Percentiles rank a stretch among this genome's conserved stretches.
Conservation (phyloP, 1,284 basidiomycete species). For the Schizophyllum amplum region DNA sequence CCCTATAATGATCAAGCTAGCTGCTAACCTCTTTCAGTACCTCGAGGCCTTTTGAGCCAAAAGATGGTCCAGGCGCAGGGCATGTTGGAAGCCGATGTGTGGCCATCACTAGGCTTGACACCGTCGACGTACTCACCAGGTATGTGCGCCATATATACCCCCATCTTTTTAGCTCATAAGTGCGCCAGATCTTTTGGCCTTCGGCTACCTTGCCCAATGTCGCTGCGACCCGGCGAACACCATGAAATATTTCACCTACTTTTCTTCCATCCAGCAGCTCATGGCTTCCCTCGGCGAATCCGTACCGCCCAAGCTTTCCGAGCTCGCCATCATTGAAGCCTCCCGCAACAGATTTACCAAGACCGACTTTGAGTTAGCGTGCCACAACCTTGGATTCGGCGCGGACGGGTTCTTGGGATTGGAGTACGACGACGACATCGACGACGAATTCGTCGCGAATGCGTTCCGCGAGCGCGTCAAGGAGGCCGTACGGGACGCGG, state of each 20-base stretch:
- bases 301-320: slow-evolving; percentile 34
- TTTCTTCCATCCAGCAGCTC: slow-evolving; percentile 41
- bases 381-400: slow-evolving; percentile 56
- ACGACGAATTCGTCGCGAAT: slow-evolving; percentile 57
- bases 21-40: too few relatives aligned
- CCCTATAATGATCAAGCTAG: too few relatives aligned
- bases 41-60: slow-evolving; percentile 34
- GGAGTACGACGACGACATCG: slow-evolving; percentile 58
- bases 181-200: slow-evolving; percentile 53
- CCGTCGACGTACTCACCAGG: slow-evolving; percentile 55
- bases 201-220: slow-evolving; percentile 69
- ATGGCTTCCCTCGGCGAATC: slow-evolving; percentile 34
- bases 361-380: slow-evolving; percentile 42
- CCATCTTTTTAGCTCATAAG: slow-evolving; percentile 6
- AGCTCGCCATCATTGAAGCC: slow-evolving; percentile 48
- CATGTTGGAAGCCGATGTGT: slow-evolving; percentile 19
- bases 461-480: slow-evolving; percentile 61
- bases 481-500: slow-evolving; percentile 50
- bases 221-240: slow-evolving; percentile 67
- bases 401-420: slow-evolving; percentile 46
- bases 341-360: slow-evolving; percentile 55
- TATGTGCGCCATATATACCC: slow-evolving; percentile 18
- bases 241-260: slow-evolving; percentile 48
- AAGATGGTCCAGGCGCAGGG: slow-evolving; percentile 23
- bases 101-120: slow-evolving; percentile 53